A percentile compares a stretch with the other conserved stretches of the same genome.
phyloP scores from a whole-genome alignment of 2,329 filamentous ascomycete genomes.

The Helminthosporium solani region DNA sequence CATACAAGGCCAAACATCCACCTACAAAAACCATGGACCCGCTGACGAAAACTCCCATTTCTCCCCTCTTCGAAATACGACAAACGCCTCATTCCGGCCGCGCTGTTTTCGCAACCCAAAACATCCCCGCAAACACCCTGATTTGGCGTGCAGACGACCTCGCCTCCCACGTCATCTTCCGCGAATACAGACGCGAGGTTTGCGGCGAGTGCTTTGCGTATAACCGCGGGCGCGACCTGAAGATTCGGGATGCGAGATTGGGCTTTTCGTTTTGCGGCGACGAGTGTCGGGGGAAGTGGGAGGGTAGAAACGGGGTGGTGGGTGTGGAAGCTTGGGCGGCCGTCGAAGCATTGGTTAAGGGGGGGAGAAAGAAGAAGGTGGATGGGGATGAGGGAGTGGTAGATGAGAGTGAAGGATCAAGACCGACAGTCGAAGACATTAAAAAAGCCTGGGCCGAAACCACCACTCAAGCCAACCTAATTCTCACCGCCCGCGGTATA shows the following conservation, averaged over 20 bases:
- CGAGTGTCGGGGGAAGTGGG: constrained; percentile 42
- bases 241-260: constrained; percentile 38
- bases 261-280: constrained; percentile 48
- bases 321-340: constrained; percentile 38
- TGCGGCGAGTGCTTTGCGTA: constrained; percentile 51
- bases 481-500: constrained; percentile 21
- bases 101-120: constrained; percentile 45
- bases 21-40: too few species aligned
- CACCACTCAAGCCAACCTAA: constrained; percentile 25
- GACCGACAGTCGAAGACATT: constrained; percentile 32
- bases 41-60: too few species aligned
- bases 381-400: constrained; percentile 39
- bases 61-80: constrained; percentile 39
- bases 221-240: constrained; percentile 46
- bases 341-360: constrained; percentile 36
- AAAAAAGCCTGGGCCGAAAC: constrained; percentile 28
- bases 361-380: constrained; percentile 31
- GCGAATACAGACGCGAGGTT: constrained; percentile 51
- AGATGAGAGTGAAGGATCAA: constrained; percentile 26
- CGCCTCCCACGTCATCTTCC: constrained; percentile 44
- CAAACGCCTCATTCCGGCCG: constrained; percentile 47
- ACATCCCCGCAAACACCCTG: constrained; percentile 38
- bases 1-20: too few species aligned
- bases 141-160: constrained; percentile 43
- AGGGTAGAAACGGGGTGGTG: constrained; percentile 21